Percentiles rank a stretch among this genome's conserved stretches.
phyloP scores from a whole-genome alignment of 2,329 filamentous ascomycete species.

The Colletotrichum graminicola region DNA sequence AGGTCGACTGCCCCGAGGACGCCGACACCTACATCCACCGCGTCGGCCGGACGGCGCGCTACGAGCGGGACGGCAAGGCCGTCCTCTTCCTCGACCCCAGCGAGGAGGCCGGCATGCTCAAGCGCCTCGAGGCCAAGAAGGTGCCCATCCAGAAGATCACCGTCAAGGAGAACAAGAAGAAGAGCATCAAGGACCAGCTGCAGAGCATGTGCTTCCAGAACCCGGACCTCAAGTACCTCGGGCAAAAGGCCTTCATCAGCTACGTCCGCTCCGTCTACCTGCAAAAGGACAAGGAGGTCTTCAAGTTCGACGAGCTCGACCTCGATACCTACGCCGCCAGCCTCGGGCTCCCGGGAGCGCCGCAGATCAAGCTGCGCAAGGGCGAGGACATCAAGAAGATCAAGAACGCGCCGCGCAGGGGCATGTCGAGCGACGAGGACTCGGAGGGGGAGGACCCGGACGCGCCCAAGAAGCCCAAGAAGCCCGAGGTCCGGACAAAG shows the following conservation, averaged over 20 bases:
- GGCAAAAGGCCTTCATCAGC: conserved; percentile 94
- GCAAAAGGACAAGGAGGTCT: conserved; percentile 92
- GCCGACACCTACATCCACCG: conserved; percentile 98
- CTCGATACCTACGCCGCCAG: conserved; percentile 88
- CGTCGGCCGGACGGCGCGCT: conserved; percentile 93
- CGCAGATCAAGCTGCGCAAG: conserved; percentile 93
- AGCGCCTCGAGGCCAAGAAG: conserved; percentile 87
- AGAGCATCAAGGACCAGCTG: conserved; percentile 84
- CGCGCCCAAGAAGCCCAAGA: conserved; percentile 70
- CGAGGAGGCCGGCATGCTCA: conserved; percentile 92
- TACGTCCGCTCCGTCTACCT: conserved; percentile 88
- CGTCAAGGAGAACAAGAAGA: conserved; percentile 89
- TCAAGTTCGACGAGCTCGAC: conserved; percentile 85
- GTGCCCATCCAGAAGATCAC: conserved; percentile 90
- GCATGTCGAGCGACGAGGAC: conserved; percentile 74
- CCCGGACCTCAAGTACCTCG: conserved; percentile 92
- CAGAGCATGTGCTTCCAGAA: conserved; percentile 98
- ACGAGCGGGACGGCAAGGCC: conserved; percentile 87
- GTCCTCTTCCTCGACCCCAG: conserved; percentile 93
- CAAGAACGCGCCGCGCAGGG: conserved; percentile 85
- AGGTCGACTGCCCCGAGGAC: conserved; percentile 96
- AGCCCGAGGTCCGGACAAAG: conserved; percentile 86
- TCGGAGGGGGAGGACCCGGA: conserved; percentile 61
- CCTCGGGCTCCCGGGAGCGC: conserved; percentile 89
- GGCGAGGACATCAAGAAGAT: conserved; percentile 87